A percentile compares a stretch with the other conserved stretches of the same genome.
These are phyloP conservation scores for Ilex asprella DNA, from an alignment of 257 asterid species.

Conservation along the genomic window DNA sequence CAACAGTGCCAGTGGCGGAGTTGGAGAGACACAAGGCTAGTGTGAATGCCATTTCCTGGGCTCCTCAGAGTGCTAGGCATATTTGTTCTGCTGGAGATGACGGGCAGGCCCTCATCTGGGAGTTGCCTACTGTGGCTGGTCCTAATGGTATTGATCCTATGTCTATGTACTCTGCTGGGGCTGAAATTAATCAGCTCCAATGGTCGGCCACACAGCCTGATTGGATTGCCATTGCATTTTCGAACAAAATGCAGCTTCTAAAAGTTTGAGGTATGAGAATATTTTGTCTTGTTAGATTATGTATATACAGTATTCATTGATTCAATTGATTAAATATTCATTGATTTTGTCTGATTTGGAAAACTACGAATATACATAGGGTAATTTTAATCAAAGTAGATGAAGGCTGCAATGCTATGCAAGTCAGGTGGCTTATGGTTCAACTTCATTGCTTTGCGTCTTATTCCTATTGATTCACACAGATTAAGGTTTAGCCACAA, in stretches of 20 bases:
- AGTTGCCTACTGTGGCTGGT: conserved; percentile 82
- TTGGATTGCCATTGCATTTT: conserved; percentile 83
- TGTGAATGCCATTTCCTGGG: conserved; percentile 91
- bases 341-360: too few relatives aligned
- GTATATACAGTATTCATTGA: too few relatives aligned
- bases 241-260: conserved; percentile 83
- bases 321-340: too few relatives aligned
- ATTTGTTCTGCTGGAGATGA: conserved; percentile 92
- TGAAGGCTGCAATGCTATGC: too few relatives aligned
- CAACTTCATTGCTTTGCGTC: too few relatives aligned
- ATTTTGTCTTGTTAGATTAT: too few relatives aligned
- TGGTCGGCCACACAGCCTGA: conserved; percentile 81
- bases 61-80: conserved; percentile 84
- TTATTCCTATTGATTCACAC: too few relatives aligned
- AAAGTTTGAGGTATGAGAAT: conserved; percentile 47
- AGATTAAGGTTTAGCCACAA: too few relatives aligned
- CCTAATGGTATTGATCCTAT: conserved; percentile 89
- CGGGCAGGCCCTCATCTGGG: conserved; percentile 85
- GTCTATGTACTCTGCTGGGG: conserved; percentile 57
- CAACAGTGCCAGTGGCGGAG: conserved; percentile 82
- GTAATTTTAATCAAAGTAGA: too few relatives aligned
- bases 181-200: conserved; percentile 87
- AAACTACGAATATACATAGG: too few relatives aligned
- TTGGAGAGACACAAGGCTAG: conserved; percentile 80
- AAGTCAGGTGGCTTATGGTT: too few relatives aligned